phyloP scores from a whole-genome alignment of 164 flowering plant genomes.

The grape (Vitis vinifera) region DNA sequence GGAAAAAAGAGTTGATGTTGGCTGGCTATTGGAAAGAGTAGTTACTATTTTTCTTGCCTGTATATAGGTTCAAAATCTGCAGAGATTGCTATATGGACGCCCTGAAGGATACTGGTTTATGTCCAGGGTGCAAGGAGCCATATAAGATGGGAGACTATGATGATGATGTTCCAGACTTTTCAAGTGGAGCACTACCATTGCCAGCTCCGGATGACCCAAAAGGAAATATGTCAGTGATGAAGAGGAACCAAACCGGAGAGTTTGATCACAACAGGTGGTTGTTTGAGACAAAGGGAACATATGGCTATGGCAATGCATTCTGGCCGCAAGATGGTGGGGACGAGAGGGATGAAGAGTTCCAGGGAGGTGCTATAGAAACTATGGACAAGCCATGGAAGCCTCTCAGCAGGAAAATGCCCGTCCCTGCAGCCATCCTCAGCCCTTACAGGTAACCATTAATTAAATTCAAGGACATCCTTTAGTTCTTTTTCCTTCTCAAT shows the following conservation, averaged over 20 bases:
- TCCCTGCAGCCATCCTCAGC: conserved; percentile 60
- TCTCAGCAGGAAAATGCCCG: conserved; percentile 57
- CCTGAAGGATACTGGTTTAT: conserved; percentile 48
- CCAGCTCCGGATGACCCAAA: conserved; percentile 35
- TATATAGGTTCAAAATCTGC: conserved; percentile 61
- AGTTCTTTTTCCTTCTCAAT: too few relatives aligned
- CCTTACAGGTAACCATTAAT: conserved; percentile 63
- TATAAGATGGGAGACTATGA: conserved; percentile 53
- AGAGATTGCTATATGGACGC: conserved; percentile 73
- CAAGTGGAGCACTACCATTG: conserved; percentile 40
- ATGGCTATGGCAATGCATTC: conserved; percentile 78
- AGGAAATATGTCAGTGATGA: conserved; percentile 53
- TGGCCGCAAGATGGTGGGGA: conserved; percentile 62
- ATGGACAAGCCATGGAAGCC: conserved; percentile 85
- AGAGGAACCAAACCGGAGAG: conserved; percentile 66
- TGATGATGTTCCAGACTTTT: conserved; percentile 38
- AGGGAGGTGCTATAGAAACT: conserved; percentile 40
- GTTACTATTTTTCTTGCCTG: background rate
- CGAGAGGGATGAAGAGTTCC: conserved; percentile 28
- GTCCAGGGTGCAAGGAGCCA: conserved; percentile 78
- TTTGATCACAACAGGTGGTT: conserved; percentile 82
- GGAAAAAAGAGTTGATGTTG: too few relatives aligned
- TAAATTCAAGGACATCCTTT: too few relatives aligned
- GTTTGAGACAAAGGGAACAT: conserved; percentile 76
- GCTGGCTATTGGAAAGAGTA: too few relatives aligned